phyloP scores from a whole-genome alignment of 2,329 filamentous ascomycete species.

The Gnomoniopsis sp. region DNA sequence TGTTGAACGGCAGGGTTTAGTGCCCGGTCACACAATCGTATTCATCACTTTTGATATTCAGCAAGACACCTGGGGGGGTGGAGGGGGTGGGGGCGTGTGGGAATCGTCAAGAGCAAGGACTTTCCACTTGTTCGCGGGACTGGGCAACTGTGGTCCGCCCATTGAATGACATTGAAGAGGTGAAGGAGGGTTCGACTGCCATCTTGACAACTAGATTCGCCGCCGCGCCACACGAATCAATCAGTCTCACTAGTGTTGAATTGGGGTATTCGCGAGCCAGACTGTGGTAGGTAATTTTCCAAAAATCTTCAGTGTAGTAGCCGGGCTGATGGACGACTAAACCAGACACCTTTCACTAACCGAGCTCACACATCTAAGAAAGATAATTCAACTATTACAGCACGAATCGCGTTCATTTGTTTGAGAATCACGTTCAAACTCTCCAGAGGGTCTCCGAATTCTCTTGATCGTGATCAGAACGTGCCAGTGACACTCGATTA shows the following conservation, averaged over 20 bases:
- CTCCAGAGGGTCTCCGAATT: too few relatives aligned
- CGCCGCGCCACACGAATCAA: neutral
- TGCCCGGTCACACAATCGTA: neutral
- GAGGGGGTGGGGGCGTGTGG: neutral
- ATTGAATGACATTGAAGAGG: neutral
- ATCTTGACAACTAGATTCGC: neutral
- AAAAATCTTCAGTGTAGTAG: neutral
- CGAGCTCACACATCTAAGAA: too few relatives aligned
- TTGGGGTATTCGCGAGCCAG: constrained; percentile 7
- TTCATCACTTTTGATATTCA: neutral
- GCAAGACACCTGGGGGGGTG: constrained; percentile 9
- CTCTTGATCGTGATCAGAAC: too few relatives aligned
- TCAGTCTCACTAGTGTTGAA: neutral
- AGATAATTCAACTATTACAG: too few relatives aligned
- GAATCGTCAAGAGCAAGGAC: neutral
- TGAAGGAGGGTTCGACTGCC: neutral
- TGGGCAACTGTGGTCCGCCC: neutral
- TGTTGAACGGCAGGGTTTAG: neutral
- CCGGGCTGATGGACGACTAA: too few relatives aligned
- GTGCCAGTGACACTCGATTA: too few relatives aligned
- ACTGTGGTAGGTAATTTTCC: too few relatives aligned
- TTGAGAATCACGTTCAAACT: too few relatives aligned
- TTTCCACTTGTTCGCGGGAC: constrained; percentile 5
- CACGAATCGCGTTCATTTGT: too few relatives aligned
- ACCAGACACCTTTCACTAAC: too few relatives aligned